Conservation (phyloP, 2,329 filamentous ascomycete genomes). For the Diaporthe citri region DNA sequence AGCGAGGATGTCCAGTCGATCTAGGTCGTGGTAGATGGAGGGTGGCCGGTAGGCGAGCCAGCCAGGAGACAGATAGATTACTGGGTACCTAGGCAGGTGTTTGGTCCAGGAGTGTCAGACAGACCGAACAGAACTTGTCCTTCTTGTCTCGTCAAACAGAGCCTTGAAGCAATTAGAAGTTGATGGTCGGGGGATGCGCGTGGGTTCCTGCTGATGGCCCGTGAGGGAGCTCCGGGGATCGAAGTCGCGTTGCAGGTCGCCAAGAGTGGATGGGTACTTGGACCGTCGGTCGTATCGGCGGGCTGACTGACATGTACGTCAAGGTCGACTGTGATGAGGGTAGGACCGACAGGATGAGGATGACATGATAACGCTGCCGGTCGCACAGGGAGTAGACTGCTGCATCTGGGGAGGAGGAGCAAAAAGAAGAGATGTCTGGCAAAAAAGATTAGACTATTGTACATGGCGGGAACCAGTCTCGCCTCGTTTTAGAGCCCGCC, state of each 20-base stretch:
- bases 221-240: slow-evolving; percentile 9
- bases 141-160: not conserved
- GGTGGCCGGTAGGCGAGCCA: not conserved
- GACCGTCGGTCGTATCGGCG: not conserved
- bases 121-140: not conserved
- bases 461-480: slow-evolving; percentile 11
- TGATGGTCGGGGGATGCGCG: not conserved
- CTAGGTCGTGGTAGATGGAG: not conserved
- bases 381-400: not conserved
- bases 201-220: not conserved
- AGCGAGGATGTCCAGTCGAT: slow-evolving; percentile 17
- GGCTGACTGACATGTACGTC: slow-evolving; percentile 28
- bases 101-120: not conserved
- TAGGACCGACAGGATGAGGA: not conserved
- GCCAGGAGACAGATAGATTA: not conserved
- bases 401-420: not conserved
- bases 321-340: slow-evolving; percentile 8
- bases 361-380: slow-evolving; percentile 25
- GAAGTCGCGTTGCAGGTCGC: slow-evolving; percentile 18
- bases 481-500: slow-evolving; percentile 20
- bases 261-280: not conserved
- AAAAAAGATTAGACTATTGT: not conserved
- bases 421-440: not conserved
- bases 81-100: not conserved
- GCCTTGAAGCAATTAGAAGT: not conserved